Percentiles rank a stretch among this genome's conserved stretches.
Conservation (phyloP, 129 eudicot species). For the Flaveria ramosissima region DNA sequence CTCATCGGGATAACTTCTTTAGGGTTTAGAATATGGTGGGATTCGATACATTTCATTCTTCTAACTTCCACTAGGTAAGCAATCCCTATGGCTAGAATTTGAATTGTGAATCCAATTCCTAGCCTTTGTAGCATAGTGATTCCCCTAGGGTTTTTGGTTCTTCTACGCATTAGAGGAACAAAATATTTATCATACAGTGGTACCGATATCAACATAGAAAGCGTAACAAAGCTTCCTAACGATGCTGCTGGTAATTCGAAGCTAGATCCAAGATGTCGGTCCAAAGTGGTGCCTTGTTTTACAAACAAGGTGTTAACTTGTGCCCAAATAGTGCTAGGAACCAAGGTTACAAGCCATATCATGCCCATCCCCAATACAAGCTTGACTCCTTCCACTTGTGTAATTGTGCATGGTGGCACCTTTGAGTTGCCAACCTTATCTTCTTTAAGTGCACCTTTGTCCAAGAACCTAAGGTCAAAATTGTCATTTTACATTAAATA, state of each 20-base stretch:
- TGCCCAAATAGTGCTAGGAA: slow-evolving; percentile 98
- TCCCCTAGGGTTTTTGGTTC: slow-evolving; percentile 84
- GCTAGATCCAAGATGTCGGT: slow-evolving; percentile 58
- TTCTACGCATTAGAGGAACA: slow-evolving; percentile 68
- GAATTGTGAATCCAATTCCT: slow-evolving; percentile 72
- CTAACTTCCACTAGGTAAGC: slow-evolving; percentile 65
- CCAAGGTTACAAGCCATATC: slow-evolving; percentile 77
- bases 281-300: slow-evolving; percentile 91
- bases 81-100: slow-evolving; percentile 64
- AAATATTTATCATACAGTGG: slow-evolving; percentile 78
- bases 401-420: slow-evolving; percentile 70
- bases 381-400: slow-evolving; percentile 89
- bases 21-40: slow-evolving; percentile 38
- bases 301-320: slow-evolving; percentile 93
- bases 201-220: slow-evolving; percentile 64
- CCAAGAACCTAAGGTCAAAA: slow-evolving; percentile 63
- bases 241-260: slow-evolving; percentile 89
- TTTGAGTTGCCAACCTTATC: slow-evolving; percentile 26
- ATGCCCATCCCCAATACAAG: slow-evolving; percentile 79
- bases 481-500: slow-evolving; percentile 1
- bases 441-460: slow-evolving; percentile 77
- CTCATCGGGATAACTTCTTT: slow-evolving; percentile 64
- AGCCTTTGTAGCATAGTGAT: slow-evolving; percentile 83
- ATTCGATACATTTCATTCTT: slow-evolving; percentile 51
- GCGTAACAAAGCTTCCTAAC: slow-evolving; percentile 74